A percentile compares a stretch with the other conserved stretches of the same genome.
phyloP scores from a whole-genome alignment of 208 protist species.

The Herpetomonas samuelpessoai region DNA sequence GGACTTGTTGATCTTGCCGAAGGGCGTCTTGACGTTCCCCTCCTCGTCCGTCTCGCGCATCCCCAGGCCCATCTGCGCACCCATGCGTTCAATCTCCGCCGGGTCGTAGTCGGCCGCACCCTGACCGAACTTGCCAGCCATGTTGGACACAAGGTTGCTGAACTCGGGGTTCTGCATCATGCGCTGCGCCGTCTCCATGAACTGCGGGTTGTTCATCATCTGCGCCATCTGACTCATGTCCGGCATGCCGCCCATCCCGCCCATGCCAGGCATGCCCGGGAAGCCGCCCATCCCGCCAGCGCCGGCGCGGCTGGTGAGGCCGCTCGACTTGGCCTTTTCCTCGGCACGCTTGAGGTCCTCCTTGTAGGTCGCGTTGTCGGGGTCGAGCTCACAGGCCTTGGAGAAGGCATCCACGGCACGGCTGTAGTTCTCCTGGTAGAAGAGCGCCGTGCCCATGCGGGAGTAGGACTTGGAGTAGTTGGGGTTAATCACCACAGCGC shows the following conservation, averaged over 20 bases:
- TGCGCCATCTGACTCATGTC: conserved; percentile 74
- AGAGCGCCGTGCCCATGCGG: conserved; percentile 83
- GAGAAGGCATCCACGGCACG: conserved; percentile 86
- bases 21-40: conserved; percentile 71
- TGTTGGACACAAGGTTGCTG: conserved; percentile 76
- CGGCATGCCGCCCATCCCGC: conserved; percentile 48
- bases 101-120: conserved; percentile 37
- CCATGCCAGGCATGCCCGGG: conserved; percentile 36
- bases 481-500: conserved; percentile 78
- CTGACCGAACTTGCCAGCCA: conserved; percentile 66
- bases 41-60: conserved; percentile 43
- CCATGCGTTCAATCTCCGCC: conserved; percentile 43
- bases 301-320: conserved; percentile 23
- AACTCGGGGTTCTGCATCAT: conserved; percentile 93
- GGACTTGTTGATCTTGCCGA: conserved; percentile 68
- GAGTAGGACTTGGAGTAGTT: conserved; percentile 92
- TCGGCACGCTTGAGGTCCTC: conserved; percentile 87
- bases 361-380: conserved; percentile 89
- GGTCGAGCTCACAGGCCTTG: conserved; percentile 91
- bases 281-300: conserved; percentile 31
- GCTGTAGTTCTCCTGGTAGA: conserved; percentile 87
- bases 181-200: conserved; percentile 82
- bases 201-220: conserved; percentile 92
- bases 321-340: conserved; percentile 59
- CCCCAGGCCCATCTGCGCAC: conserved; percentile 19